Evolutionary conservation across 176 grass and related monocot species (phyloP), one percentile per base, ranked within the genome.

Genomic region (Leersia perrieri): DNA sequence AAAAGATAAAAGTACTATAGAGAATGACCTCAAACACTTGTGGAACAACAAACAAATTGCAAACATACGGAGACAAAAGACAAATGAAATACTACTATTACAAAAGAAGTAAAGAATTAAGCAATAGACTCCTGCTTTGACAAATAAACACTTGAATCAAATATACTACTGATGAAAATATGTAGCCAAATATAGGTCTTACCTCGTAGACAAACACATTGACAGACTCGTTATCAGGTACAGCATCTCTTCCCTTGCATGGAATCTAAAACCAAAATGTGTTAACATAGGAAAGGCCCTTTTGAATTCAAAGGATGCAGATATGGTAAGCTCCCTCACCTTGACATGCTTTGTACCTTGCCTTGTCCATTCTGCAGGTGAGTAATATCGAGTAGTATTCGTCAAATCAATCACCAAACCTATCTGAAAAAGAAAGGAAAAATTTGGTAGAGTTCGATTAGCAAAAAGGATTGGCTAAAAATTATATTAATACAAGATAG

Each of bases 341-440:
- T 99, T 99, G 36, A 88, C 84, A 95, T 99, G 77, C 65, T 99
- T 95, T 69, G 87, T 93, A 88, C 97, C 97, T 81, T 88, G 88
- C 77, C 78, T 99, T n/a, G 49, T 95, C 91, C 90, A 95, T 83
- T 96, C 97, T 71, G 85, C 66, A 63, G 84, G 44, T 66, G 78
- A 89, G 75, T 99, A 99, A 72, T 99, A 99, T 28, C 93, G 62
- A 36, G 68, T 90, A 70, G 93, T 99, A 87, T 99, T 99, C 84
- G 97, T 99, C 89, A 99, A 95, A 81, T 99, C 97, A 89, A 99
- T 80, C 45, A 99, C 93, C 85, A 99, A 89, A 25, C 97, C 97
- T 80, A 99, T 85, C 97, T 99, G 86, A 87, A 84, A 86, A 71
- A 25, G 15, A 63, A 72, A 74, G 60, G 4, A 1, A 30, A 30